Base-by-base conservation (phyloP, 148 eudicot species). In the Vaccinium macrocarpon region DNA sequence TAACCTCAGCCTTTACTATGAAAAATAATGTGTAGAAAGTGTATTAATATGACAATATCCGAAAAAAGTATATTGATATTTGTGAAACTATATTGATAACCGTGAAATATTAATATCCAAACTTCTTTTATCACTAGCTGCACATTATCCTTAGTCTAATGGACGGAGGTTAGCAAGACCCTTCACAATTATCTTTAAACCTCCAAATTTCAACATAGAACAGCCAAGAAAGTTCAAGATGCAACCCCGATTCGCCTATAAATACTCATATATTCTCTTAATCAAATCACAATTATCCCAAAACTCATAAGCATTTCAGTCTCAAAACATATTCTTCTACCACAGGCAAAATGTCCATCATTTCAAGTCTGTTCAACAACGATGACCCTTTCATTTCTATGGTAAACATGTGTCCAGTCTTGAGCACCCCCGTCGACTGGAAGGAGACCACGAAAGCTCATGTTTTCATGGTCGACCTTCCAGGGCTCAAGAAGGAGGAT, bases 141-240 rank as follows among this genome's bases (percentile, higher is more conserved):
- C 46, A 42, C 46, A 42, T 42, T 42, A 42, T 42, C 46, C 46
- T 42, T 6, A 3, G 46, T 42, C 46, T 42, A 42, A 42, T 42
- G 6, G 6, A 42, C 46, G 6, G 46, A 42, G 46, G 6, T 42
- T 42, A 42, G 46, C 46, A 42, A 42, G 46, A 42, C 46, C 46
- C 46, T 42, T 5, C 6, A 42, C 6, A 42, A 42, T 42, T 18
- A 8, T 75, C 27, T 8, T n/a, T 48, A 27, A 23, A 14, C 51
- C 42, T 7, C 77, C 19, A 38, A 73, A 38, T 8, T 6, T 7
- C 68, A 23, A 78, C 42, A 49, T 27, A 82, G 76, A 68, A 82
- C 15, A 82, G 13, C 61, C 77, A 82, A 48, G 84, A 82, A 82
- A 70, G 23, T 66, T 82, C 76, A 82, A 66, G 84, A 82, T 29